These are phyloP conservation scores for Pseudisothecium myosuroides DNA, from an alignment of 225 moss, liverwort and hornwort genomes.

Conservation along the genomic window DNA sequence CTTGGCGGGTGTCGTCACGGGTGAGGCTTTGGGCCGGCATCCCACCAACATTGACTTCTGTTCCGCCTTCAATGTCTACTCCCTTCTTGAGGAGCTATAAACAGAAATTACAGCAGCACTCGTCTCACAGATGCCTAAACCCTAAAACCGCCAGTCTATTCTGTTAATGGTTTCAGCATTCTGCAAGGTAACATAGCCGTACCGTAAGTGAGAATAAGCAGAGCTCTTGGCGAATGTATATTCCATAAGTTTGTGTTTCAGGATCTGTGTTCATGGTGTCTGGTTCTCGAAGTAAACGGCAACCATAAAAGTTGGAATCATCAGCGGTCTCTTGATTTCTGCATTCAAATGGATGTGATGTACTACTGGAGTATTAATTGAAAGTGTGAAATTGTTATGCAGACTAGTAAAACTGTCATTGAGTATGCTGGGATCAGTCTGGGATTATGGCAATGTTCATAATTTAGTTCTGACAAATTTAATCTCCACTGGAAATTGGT, in stretches of 20 bases:
- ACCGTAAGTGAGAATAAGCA: not conserved
- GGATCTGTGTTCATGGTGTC: not conserved
- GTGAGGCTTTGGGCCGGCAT: conserved; percentile 7
- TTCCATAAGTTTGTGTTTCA: not conserved
- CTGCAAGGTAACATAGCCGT: not conserved
- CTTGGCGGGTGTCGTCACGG: conserved; percentile 24
- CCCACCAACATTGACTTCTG: conserved; percentile 13
- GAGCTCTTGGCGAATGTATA: not conserved
- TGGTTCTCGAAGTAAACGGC: not conserved
- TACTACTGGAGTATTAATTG: not conserved
- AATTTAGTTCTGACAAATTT: not conserved
- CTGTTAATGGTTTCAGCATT: not conserved
- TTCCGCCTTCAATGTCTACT: conserved; percentile 18
- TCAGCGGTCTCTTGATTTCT: not conserved
- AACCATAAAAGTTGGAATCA: not conserved
- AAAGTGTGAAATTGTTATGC: no score
- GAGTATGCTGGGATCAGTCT: not conserved
- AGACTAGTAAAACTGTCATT: not conserved
- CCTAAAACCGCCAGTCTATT: not conserved
- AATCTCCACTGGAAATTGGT: not conserved
- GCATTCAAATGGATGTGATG: not conserved
- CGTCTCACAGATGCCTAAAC: not conserved
- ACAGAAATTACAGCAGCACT: no score
- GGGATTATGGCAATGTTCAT: not conserved
- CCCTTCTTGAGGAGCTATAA: conserved; percentile 28